Evolutionary conservation across 345 rosid species (phyloP), one percentile per base, ranked within the genome.

Genomic region (Lumnitzera racemosa): DNA sequence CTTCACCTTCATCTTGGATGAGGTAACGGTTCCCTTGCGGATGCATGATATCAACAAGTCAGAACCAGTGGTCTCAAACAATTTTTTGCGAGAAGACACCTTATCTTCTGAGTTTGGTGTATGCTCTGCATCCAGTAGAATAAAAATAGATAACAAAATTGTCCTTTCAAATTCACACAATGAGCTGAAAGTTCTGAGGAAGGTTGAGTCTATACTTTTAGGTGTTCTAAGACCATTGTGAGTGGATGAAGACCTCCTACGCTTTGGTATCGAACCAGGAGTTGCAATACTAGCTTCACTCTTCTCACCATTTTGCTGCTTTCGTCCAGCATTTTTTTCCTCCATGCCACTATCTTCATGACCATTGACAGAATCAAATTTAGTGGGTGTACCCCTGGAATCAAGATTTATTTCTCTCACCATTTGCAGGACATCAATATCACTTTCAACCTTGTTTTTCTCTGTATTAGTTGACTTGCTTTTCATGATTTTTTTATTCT

Each of bases 331-430:
- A 62, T 78, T 81, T 61, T 49, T 57, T 69, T 65, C 74, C 81
- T 71, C 78, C 15, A 53, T 67, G 15, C 75, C 77, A 70, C 69
- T 69, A 67, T 75, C 80, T 58, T 72, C 78, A 73, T 83, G 87
- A 60, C 99, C 97, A 72, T 94, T 94, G 71, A 84, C 85, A 55
- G 95, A 74, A 58, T 86, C 92, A 71, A 84, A 86, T 68, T 78
- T 87, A 64, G 70, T 70, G 63, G 88, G 46, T 59, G 50, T 55
- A 66, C 62, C 83, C 61, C 79, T 23, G 70, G 80, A 80, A 78
- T 81, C 95, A 77, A 83, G 66, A 70, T 90, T 90, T 75, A 94
- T 90, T 69, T 88, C 96, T 76, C 96, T 84, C 70, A 90, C 99
- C 97, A 88, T 76, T 72, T 86, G 80, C 76, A 94, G 77, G 65